Percentiles rank a stretch among this genome's conserved stretches.
Conservation (phyloP, 148 eudicot genomes). For the Rhododendron molle region DNA sequence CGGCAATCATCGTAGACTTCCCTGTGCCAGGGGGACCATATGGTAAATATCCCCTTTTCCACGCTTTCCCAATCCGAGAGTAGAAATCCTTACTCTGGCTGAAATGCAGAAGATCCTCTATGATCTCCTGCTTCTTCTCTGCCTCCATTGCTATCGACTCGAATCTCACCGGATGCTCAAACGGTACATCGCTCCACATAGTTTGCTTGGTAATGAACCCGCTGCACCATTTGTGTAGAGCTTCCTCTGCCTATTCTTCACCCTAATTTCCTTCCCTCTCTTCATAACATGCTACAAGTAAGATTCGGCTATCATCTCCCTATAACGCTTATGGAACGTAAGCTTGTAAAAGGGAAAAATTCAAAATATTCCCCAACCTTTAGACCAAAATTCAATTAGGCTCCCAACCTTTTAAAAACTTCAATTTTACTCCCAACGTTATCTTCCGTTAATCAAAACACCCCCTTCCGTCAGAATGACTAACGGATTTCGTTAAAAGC, state of each 20-base stretch:
- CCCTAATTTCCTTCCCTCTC: constrained; percentile 30
- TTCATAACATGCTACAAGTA: constrained; percentile 43
- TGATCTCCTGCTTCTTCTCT: constrained; percentile 45
- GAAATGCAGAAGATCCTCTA: constrained; percentile 45
- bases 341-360: too few species aligned
- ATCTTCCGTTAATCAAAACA: too few species aligned
- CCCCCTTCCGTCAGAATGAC: too few species aligned
- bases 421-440: too few species aligned
- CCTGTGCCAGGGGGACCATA: constrained; percentile 51
- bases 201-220: neutral
- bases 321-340: constrained; percentile 32
- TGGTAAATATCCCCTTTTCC: constrained; percentile 48
- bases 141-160: constrained; percentile 43
- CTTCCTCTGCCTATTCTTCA: constrained; percentile 34
- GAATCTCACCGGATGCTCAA: constrained; percentile 57
- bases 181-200: constrained; percentile 45
- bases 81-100: constrained; percentile 47
- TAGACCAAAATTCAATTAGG: too few species aligned
- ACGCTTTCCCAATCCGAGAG: constrained; percentile 46
- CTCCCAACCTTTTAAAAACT: too few species aligned
- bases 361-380: too few species aligned
- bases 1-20: constrained; percentile 51
- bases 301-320: constrained; percentile 28
- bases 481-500: too few species aligned
- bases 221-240: constrained; percentile 37